Base-by-base conservation (phyloP, 2,329 filamentous ascomycete genomes). In the Calonectria pseudoturangicola region DNA sequence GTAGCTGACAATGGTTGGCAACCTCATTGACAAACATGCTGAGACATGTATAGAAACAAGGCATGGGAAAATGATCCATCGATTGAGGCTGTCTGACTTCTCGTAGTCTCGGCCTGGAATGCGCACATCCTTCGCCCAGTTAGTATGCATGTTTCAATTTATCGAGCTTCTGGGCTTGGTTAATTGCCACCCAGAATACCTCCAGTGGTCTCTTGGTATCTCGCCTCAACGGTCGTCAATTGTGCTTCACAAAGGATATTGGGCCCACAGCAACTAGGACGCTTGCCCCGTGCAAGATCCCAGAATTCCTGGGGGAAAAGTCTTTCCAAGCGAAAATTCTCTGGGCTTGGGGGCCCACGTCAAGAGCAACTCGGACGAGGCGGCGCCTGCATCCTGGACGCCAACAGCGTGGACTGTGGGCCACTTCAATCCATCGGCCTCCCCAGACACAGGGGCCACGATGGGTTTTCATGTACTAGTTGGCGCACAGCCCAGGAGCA, bases 161-260 rank as follows among this genome's bases (percentile, higher is more conserved):
- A 39, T 41, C n/a, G n/a, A 41, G 30, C 33, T 41, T 39, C 54
- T 39, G n/a, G 54, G 41, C 54, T 21, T 36, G 9, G 30, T 21
- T 36, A n/a, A 33, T 58, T 36, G 54, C 54, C 54, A 58, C 54
- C 30, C 43, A 47, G 18, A 47, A 47, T 47, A 21, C 18, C n/a
- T 10, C 3, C 18, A 47, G 43, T 47, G 43, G n/a, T 18, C 18
- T 21, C n/a, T 25, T n/a, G 8, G n/a, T 21, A 47, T 47, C 43
- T 21, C 43, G 16, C 43, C 21, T 47, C 43, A 47, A 43, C 41
- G 15, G 41, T 21, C 45, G n/a, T 48, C 2, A n/a, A 48, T 48
- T 48, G 45, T 25, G 45, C 45, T 48, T 48, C 45, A 48, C 45
- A 21, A 41, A 41, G 33, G 54, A 41, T 18, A 56, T 41, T 21